Evolutionary conservation across 495 filamentous ascomycete species (phyloP), one percentile per base, ranked within the genome.

Genomic region (Amorphotheca resinae): DNA sequence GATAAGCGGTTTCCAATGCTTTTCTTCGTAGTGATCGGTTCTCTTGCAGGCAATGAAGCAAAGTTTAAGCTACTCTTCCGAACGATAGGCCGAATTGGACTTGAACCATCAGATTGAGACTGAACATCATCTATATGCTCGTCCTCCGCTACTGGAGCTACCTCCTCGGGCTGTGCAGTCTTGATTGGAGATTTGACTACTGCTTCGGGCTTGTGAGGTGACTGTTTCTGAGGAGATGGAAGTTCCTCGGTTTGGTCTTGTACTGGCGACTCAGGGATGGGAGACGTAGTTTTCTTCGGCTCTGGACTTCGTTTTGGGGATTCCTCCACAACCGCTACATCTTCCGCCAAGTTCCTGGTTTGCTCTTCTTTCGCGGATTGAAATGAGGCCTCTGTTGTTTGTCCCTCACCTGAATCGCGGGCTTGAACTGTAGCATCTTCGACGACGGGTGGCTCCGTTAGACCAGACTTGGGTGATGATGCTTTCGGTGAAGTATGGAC

Each of bases 21-120:
- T 60, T 86, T 89, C 60, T 85, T 84, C 45, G 80, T 75, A 15
- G 75, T 76, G 31, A 95, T 65, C 21, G 88, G 91, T 56, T 95
- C 89, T 30, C 91, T 77, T 6, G 88, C 84, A 38, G 91, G 91
- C 2, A 98, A 67, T 2, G 91, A 84, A 9, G 93, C 82, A 61
- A 98, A 95, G 38, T 78, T 88, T 38, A 96, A 69, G 52, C 89
- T 95, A 60, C 87, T 95, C 66, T 95, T 95, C 25, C 89, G 80
- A 38, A 93, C 33, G 62, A 72, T 23, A 51, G 58, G 21, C 65
- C 55, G 43, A 23, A 57, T 51, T 1, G 54, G 50, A 20, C 49
- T 53, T 22, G 53, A 55, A 2, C 52, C 52, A 15, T 55, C 69
- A 9, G 69, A 73, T 23, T 63, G 64, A 1, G 70, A 72, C 30